Base-by-base conservation (phyloP, 192 early-diverging fungal genomes). In the Chytriomyces sp. region DNA sequence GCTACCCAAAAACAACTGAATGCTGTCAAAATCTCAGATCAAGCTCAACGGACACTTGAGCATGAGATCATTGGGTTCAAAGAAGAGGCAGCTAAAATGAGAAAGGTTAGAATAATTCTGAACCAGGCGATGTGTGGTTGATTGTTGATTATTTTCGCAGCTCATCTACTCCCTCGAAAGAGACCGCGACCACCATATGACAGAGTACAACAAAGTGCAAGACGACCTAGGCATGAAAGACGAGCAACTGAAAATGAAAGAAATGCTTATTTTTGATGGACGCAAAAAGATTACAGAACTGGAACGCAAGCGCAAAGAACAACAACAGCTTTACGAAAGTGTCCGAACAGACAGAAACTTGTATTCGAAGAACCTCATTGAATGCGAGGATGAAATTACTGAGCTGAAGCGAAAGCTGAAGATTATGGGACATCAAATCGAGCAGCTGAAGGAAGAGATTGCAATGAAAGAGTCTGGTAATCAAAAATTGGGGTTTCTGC, bases 371-470 rank as follows among this genome's bases (percentile, higher is more conserved):
- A 86, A 86, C 70, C 78, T 85, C 1, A 74, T 88, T 64, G 86
- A 88, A 70, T 70, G 79, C 22, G 80, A 88, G 59, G 86, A 87
- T 64, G 86, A 88, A 58, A 85, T 86, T 53, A 79, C 72, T 5
- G 86, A 88, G 54, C 81, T 85, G 78, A 83, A 85, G 73, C 75
- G 85, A n/a, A 88, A 88, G 66, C 57, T 85, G 34, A 88, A 88
- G 74, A 88, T 88, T 52, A 83, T 88, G 85, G 71, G 58, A 19
- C 86, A 88, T 60, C 86, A 88, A 63, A 77, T 88, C 17, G 85
- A 86, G 55, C 86, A 88, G 75, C 65, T 87, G 4, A 88, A 88
- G 66, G 86, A 88, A 63, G 86, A 88, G 69, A 84, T 88, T 71
- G 67, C 81, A 6, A 75, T 60, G 60, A 85, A 85, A 49, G 86